Percentiles rank a stretch among this genome's conserved stretches.
phyloP scores from a whole-genome alignment of 1,139 yeast genomes.

The Suhomyces bolitotheri region DNA sequence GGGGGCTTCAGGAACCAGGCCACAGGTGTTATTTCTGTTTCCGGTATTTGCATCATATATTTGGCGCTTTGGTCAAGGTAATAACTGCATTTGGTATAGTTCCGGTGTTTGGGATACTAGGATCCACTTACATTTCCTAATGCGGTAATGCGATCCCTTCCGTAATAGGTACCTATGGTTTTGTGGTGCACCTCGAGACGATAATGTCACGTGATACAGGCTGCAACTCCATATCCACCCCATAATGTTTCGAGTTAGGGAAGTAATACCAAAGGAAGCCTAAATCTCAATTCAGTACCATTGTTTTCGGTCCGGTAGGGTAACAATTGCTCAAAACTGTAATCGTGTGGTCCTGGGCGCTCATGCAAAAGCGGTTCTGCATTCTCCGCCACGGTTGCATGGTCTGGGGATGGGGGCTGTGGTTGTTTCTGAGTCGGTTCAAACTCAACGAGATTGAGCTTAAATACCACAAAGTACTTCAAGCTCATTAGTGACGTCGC shows the following conservation, averaged over 20 bases:
- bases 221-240: no score
- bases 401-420: background rate
- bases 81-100: conserved; percentile 8
- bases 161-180: no score
- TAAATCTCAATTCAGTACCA: conserved; percentile 39
- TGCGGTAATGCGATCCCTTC: conserved; percentile 6
- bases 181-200: no score
- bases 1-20: background rate
- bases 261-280: conserved; percentile 21
- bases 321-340: conserved; percentile 14
- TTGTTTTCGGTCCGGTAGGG: conserved; percentile 28
- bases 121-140: conserved; percentile 8
- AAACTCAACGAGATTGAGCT: conserved; percentile 37
- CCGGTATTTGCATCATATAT: background rate
- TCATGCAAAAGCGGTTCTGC: background rate
- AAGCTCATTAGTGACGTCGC: conserved; percentile 39
- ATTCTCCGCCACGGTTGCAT: background rate
- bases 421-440: conserved; percentile 5
- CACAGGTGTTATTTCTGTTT: conserved; percentile 1
- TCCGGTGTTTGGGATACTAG: background rate
- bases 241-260: no score
- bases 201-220: no score
- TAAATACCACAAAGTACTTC: conserved; percentile 40
- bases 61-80: conserved; percentile 1
- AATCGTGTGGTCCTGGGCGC: background rate